phyloP scores from a whole-genome alignment of 2,329 filamentous ascomycete species.

The Aspergillus cejpii region DNA sequence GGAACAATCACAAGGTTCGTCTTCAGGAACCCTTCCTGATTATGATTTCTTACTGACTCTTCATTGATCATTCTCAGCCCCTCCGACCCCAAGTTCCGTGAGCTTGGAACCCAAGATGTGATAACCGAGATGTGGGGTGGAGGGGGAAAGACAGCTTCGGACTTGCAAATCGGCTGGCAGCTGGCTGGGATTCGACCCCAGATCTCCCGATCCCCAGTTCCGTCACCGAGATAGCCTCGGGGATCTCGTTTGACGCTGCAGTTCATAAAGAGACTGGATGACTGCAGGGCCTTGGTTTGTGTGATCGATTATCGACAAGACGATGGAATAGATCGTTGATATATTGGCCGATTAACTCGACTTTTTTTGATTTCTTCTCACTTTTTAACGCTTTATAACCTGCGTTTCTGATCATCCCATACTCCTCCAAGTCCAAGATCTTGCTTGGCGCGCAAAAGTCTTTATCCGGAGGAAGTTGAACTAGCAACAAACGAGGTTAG shows the following conservation, averaged over 20 bases:
- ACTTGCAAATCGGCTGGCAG: conserved; percentile 13
- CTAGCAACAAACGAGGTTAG: not conserved
- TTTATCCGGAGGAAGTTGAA: not conserved
- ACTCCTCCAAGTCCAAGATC: not conserved
- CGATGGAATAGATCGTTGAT: not conserved
- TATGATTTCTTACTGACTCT: too few relatives aligned
- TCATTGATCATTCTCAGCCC: too few relatives aligned
- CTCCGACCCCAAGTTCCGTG: not conserved
- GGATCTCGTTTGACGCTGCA: conserved; percentile 3
- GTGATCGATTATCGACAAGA: not conserved
- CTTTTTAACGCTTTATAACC: not conserved
- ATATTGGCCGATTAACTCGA: not conserved
- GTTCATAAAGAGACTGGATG: conserved; percentile 12
- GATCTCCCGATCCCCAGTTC: conserved; percentile 21
- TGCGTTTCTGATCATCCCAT: not conserved
- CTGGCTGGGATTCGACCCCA: conserved; percentile 6
- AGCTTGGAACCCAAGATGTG: not conserved
- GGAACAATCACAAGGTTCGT: not conserved
- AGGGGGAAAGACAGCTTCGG: conserved; percentile 9
- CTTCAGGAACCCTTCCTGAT: not conserved
- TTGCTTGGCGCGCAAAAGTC: not conserved
- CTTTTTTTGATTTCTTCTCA: not conserved
- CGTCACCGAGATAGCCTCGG: conserved; percentile 22
- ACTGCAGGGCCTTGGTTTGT: not conserved
- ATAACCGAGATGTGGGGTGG: conserved; percentile 9